phyloP scores from a whole-genome alignment of 768 basidiomycete genomes.

The button mushroom (Agaricus bisporus) region DNA sequence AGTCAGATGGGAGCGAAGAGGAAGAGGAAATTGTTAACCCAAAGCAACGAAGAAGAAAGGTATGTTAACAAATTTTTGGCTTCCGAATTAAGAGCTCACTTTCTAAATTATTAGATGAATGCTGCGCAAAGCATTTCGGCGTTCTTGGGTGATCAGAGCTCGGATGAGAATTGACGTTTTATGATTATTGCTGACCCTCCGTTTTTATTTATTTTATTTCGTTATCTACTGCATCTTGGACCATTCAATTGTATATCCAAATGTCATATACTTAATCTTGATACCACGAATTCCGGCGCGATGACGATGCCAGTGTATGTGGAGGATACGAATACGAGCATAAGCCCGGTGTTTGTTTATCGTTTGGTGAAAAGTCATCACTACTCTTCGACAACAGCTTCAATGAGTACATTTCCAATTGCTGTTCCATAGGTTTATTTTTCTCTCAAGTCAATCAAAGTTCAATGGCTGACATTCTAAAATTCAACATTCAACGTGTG shows the following conservation, averaged over 20 bases:
- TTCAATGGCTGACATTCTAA: too few species aligned
- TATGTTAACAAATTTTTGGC: conserved; percentile 14
- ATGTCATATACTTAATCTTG: conserved; percentile 35
- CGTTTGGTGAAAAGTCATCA: too few species aligned
- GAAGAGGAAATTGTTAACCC: conserved; percentile 23
- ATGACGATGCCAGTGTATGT: too few species aligned
- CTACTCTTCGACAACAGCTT: too few species aligned
- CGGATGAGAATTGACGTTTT: conserved; percentile 40
- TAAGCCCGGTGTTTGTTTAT: too few species aligned
- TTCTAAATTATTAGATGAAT: conserved; percentile 24
- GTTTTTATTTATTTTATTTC: not conserved
- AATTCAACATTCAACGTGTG: too few species aligned
- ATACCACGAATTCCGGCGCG: conserved; percentile 31
- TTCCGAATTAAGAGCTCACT: not conserved
- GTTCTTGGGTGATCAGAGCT: conserved; percentile 69
- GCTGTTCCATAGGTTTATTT: too few species aligned
- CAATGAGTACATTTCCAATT: too few species aligned
- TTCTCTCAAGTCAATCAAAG: too few species aligned
- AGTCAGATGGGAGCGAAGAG: conserved; percentile 17
- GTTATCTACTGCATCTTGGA: not conserved
- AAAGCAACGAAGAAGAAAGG: conserved; percentile 35
- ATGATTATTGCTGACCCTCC: not conserved
- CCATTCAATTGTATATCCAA: not conserved
- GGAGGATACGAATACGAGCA: too few species aligned
- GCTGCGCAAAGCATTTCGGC: conserved; percentile 61